A percentile compares a stretch with the other conserved stretches of the same genome.
phyloP scores from a whole-genome alignment of 495 filamentous ascomycete genomes.

The Penicillium samsonianum region DNA sequence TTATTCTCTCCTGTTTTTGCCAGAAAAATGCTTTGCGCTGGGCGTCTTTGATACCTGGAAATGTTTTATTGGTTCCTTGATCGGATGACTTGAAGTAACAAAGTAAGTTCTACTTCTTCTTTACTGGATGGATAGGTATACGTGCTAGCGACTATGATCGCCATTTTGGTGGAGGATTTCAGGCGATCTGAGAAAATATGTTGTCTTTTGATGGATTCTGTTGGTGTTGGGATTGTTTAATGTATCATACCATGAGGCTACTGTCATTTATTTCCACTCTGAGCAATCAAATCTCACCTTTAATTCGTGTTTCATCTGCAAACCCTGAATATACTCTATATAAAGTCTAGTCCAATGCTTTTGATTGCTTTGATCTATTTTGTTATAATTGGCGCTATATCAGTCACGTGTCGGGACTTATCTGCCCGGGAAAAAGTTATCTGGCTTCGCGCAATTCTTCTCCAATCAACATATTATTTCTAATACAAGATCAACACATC shows the following conservation, averaged over 20 bases:
- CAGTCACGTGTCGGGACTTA: not conserved
- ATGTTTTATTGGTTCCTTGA: not conserved
- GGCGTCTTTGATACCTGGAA: not conserved
- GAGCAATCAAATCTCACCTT: not conserved
- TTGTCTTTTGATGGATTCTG: not conserved
- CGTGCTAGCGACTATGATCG: not conserved
- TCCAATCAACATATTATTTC: not conserved
- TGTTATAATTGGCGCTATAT: not conserved
- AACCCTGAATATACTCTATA: not conserved
- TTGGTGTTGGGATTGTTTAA: not conserved
- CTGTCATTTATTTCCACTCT: constrained; percentile 11
- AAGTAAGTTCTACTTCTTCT: not conserved
- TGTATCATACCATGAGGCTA: constrained; percentile 1
- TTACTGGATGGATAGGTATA: not conserved
- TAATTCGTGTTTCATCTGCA: not conserved
- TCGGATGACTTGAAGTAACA: not conserved
- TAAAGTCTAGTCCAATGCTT: not conserved
- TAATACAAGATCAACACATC: not conserved
- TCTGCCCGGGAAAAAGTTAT: not conserved
- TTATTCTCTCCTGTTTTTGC: not conserved
- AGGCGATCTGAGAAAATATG: not conserved
- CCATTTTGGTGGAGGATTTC: not conserved
- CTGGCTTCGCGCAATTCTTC: not conserved
- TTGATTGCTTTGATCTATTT: not conserved
- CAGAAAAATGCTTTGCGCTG: constrained; percentile 2